Conservation (phyloP, 2,329 filamentous ascomycete species). For the Podosphaera xanthii region DNA sequence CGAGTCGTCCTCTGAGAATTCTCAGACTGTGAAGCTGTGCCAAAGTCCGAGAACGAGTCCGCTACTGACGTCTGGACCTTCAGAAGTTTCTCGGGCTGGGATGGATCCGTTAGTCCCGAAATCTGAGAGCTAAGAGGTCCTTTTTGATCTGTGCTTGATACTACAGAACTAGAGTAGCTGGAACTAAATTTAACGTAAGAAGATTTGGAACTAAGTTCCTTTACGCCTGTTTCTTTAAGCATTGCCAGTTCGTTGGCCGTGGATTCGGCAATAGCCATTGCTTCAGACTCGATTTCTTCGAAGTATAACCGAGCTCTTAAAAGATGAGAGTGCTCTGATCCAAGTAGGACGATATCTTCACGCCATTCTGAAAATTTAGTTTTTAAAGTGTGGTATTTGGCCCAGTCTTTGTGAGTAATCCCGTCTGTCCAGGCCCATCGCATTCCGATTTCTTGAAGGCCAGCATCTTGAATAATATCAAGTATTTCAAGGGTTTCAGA, state of each 20-base stretch:
- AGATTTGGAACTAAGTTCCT: constrained; percentile 62
- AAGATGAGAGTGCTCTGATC: constrained; percentile 50
- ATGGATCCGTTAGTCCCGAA: neutral
- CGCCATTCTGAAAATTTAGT: constrained; percentile 68
- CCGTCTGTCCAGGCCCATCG: constrained; percentile 86
- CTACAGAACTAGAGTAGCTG: neutral
- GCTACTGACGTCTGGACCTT: neutral
- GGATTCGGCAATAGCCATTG: constrained; percentile 56
- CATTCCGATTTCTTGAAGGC: constrained; percentile 52
- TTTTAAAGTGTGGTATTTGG: constrained; percentile 77
- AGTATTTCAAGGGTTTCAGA: constrained; percentile 44
- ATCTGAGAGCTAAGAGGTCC: neutral
- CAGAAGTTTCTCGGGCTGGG: neutral
- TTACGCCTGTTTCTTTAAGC: constrained; percentile 63
- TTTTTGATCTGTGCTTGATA: neutral
- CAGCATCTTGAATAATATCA: constrained; percentile 43
- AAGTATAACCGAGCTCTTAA: constrained; percentile 42
- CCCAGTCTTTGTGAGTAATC: constrained; percentile 92
- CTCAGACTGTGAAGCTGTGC: no score
- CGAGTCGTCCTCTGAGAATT: no score
- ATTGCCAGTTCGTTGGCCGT: constrained; percentile 60
- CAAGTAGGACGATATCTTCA: constrained; percentile 53
- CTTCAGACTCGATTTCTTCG: constrained; percentile 49
- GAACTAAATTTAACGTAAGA: constrained; percentile 49
- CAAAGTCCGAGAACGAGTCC: no score